Evolutionary conservation across 495 filamentous ascomycete genomes (phyloP), one percentile per base, ranked within the genome.

Genomic region (Talaromyces proteolyticus): DNA sequence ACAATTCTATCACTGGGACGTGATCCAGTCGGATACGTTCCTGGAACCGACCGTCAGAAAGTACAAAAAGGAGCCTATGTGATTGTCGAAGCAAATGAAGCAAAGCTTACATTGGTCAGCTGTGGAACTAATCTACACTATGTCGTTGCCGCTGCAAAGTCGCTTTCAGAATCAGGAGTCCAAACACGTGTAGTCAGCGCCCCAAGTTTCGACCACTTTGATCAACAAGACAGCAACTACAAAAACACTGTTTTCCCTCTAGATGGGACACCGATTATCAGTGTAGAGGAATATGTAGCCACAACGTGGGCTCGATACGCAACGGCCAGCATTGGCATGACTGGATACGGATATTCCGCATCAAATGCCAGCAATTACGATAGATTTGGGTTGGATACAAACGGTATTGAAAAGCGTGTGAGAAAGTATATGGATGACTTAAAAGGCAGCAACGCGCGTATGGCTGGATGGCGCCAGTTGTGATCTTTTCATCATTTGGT

Each of bases 1-100:
- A 56, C 57, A 4, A 72, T 72, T 38, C 63, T 73, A 42, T 66
- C 65, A 11, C 47, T 64, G 3, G 59, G 50, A 0, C 63, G 70
- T 6, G 60, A 73, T 19, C 38, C 52, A 10, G 40, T 64, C 11
- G 54, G 52, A 11, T 53, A 63, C 49, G 50, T 52, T 22, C 47
- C 53, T n/a, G 47, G 46, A 11, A 63, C 67, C 3, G 34, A 43
- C 34, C 53, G 60, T 3, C 53, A 54, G 18, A 58, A 58, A 22
- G 67, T 69, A 2, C 34, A 36, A 14, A 58, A 53, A 23, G 69
- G 69, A 34, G 69, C 60, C 1, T 73, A 73, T 49, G 62, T 73
- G 18, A 47, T 73, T 14, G 44, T 56, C 14, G 46, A 64, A n/a
- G 39, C 52, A 16, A 16, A 22, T 17, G 41, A 52, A 42, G 60